phyloP scores from a whole-genome alignment of 768 basidiomycete genomes.

The Aureoboletus auriporus region DNA sequence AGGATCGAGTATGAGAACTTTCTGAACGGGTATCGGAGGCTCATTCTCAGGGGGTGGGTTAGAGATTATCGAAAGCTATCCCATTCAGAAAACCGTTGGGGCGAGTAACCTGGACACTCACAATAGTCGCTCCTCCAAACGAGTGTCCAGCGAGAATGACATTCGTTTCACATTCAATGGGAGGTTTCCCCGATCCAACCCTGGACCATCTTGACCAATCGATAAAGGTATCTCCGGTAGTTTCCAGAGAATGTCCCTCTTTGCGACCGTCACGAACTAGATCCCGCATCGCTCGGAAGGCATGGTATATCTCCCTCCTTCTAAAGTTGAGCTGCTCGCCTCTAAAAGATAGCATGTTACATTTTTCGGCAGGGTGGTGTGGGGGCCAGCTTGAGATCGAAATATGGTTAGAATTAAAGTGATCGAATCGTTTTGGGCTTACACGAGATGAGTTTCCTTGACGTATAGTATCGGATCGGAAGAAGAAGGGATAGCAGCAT shows the following conservation, averaged over 20 bases:
- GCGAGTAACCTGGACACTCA: conserved; percentile 23
- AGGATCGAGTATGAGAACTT: conserved; percentile 70
- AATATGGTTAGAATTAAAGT: not conserved
- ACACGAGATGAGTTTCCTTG: conserved; percentile 54
- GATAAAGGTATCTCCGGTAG: conserved; percentile 33
- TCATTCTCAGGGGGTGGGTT: conserved; percentile 40
- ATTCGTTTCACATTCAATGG: conserved; percentile 30
- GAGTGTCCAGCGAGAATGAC: conserved; percentile 49
- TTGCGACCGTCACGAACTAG: conserved; percentile 40
- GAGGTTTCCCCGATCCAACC: conserved; percentile 13
- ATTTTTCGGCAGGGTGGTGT: conserved; percentile 11
- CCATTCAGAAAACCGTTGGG: not conserved
- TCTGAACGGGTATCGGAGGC: conserved; percentile 47
- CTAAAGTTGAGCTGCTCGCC: conserved; percentile 69
- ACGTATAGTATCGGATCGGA: conserved; percentile 45
- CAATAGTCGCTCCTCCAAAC: conserved; percentile 54
- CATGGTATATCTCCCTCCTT: conserved; percentile 61
- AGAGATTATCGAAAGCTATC: conserved; percentile 55
- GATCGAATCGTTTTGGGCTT: conserved; percentile 16
- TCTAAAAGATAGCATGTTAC: conserved; percentile 48
- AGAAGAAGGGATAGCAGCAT: conserved; percentile 40
- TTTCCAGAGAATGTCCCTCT: conserved; percentile 30
- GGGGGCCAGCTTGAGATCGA: conserved; percentile 22
- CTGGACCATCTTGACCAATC: conserved; percentile 42
- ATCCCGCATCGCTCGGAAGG: conserved; percentile 54